These are phyloP conservation scores for Phylloporus arenicola DNA, from an alignment of 768 basidiomycete genomes.

Conservation along the genomic window DNA sequence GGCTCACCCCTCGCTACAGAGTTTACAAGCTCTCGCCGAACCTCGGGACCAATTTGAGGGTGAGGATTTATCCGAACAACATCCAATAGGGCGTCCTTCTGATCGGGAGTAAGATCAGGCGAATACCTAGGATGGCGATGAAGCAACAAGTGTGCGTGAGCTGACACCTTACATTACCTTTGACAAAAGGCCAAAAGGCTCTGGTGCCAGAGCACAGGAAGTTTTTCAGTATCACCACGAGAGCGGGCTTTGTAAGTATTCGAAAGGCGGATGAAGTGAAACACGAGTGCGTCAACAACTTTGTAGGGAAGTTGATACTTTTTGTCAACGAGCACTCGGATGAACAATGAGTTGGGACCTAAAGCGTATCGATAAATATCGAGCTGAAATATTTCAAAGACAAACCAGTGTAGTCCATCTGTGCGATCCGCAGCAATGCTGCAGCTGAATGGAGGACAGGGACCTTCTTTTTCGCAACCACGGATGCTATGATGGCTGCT, in stretches of 20 bases:
- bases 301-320: slow-evolving; percentile 98
- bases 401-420: slow-evolving; percentile 92
- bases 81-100: slow-evolving; percentile 95
- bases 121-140: slow-evolving; percentile 60
- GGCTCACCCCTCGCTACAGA: slow-evolving; percentile 84
- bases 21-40: slow-evolving; percentile 84
- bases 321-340: slow-evolving; percentile 94
- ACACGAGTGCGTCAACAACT: slow-evolving; percentile 93
- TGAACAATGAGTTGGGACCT: slow-evolving; percentile 94
- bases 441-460: slow-evolving; percentile 97
- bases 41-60: slow-evolving; percentile 81
- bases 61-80: slow-evolving; percentile 85
- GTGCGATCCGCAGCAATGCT: slow-evolving; percentile 85
- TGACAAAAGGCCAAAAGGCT: slow-evolving; percentile 91
- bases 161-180: slow-evolving; percentile 46
- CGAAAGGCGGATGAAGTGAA: slow-evolving; percentile 96
- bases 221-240: slow-evolving; percentile 65
- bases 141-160: not conserved
- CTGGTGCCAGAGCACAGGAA: slow-evolving; percentile 99
- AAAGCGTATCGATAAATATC: not conserved
- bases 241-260: slow-evolving; percentile 77
- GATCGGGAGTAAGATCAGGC: slow-evolving; percentile 90
- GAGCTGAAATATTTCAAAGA: not conserved
- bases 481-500: slow-evolving; percentile 89
- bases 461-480: slow-evolving; percentile 84